These are phyloP conservation scores for Phytophthora pseudosyringae DNA, from an alignment of 352 stramenopile genomes.

Conservation along the genomic window DNA sequence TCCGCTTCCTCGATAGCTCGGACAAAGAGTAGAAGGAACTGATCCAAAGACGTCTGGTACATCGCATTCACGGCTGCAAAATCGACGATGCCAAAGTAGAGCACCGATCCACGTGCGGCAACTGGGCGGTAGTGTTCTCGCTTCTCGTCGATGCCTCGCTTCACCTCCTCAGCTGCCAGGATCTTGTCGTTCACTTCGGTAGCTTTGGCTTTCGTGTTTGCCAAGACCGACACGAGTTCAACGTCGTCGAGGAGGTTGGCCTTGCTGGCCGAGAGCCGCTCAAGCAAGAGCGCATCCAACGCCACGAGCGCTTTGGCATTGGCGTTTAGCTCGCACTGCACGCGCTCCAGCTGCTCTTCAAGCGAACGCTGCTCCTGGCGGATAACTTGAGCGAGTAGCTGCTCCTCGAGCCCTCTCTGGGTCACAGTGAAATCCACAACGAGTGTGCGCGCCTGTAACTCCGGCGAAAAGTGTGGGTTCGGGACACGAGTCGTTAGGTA, in stretches of 20 bases:
- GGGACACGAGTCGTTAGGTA: conserved; percentile 74
- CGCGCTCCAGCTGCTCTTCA: conserved; percentile 89
- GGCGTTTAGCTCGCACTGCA: conserved; percentile 83
- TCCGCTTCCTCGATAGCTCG: conserved; percentile 86
- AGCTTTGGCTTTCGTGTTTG: conserved; percentile 91
- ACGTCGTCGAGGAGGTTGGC: conserved; percentile 90
- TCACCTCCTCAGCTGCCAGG: conserved; percentile 84
- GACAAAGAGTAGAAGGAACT: conserved; percentile 91
- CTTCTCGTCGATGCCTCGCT: conserved; percentile 91
- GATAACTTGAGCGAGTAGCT: conserved; percentile 92
- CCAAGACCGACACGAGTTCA: conserved; percentile 87
- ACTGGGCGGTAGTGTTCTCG: conserved; percentile 92
- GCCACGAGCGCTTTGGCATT: conserved; percentile 90
- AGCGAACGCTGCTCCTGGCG: conserved; percentile 91
- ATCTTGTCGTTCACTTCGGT: conserved; percentile 93
- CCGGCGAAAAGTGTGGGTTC: conserved; percentile 75
- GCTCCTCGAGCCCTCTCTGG: conserved; percentile 90
- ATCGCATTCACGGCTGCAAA: conserved; percentile 89
- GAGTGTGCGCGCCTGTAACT: conserved; percentile 69
- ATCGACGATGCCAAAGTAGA: conserved; percentile 93
- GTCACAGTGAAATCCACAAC: conserved; percentile 94
- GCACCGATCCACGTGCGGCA: conserved; percentile 80
- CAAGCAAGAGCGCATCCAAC: conserved; percentile 87
- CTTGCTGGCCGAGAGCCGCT: conserved; percentile 84
- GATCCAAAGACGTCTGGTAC: conserved; percentile 92